A percentile compares a stretch with the other conserved stretches of the same genome.
Evolutionary conservation across 805 yeast genomes (phyloP).

Genomic region (Metschnikowia peoriensis): DNA sequence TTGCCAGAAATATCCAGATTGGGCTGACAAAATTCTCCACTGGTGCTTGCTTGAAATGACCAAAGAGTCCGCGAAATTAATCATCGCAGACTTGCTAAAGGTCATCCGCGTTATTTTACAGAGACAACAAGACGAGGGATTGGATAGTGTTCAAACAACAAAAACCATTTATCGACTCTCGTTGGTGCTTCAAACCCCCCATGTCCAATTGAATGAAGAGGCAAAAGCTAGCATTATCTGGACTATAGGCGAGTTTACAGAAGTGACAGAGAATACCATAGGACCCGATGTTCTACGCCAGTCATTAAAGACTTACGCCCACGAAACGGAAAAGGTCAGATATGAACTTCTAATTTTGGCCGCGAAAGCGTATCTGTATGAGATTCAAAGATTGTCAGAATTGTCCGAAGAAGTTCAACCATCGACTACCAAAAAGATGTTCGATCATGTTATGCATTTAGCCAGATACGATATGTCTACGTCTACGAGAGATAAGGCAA

Average conservation of each 20-base stretch:
- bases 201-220: constrained; percentile 24
- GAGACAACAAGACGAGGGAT: constrained; percentile 30
- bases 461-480: constrained; percentile 71
- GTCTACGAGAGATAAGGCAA: constrained; percentile 82
- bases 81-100: constrained; percentile 65
- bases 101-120: constrained; percentile 74
- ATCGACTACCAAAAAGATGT: constrained; percentile 46
- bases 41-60: constrained; percentile 61
- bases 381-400: constrained; percentile 12
- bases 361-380: constrained; percentile 55
- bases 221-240: constrained; percentile 87
- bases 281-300: constrained; percentile 77
- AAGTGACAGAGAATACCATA: constrained; percentile 33
- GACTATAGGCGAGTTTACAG: constrained; percentile 82
- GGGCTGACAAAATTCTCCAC: constrained; percentile 53
- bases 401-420: constrained; percentile 5
- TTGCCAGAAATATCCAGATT: constrained; percentile 46
- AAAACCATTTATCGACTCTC: constrained; percentile 54
- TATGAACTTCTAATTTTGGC: constrained; percentile 70
- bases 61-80: constrained; percentile 12
- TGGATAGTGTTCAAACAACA: constrained; percentile 36
- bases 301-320: constrained; percentile 50
- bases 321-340: constrained; percentile 58
- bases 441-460: constrained; percentile 57
- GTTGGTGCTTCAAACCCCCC: constrained; percentile 7